These are phyloP conservation scores for Collybia nuda DNA, from an alignment of 768 basidiomycete genomes.

Conservation along the genomic window DNA sequence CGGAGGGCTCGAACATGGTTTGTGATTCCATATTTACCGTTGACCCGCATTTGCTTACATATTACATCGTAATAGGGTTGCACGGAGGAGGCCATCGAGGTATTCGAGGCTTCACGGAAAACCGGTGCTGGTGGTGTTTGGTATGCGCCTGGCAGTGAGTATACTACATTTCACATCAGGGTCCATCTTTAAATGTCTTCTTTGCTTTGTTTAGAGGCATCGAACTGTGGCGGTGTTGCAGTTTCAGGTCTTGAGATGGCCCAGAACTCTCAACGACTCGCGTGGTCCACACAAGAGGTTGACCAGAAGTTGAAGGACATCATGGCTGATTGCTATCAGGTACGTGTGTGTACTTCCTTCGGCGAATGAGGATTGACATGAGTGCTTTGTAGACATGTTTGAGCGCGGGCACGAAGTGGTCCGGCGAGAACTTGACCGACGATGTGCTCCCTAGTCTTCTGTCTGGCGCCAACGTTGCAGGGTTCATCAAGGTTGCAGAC, in stretches of 20 bases:
- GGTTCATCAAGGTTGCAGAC: slow-evolving; percentile 69
- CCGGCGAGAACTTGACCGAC: slow-evolving; percentile 40
- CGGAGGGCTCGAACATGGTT: slow-evolving; percentile 77
- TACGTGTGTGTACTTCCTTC: slow-evolving; percentile 13
- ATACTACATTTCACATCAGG: neutral
- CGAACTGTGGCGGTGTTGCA: slow-evolving; percentile 75
- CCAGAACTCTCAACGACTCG: slow-evolving; percentile 68
- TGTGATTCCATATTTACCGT: neutral
- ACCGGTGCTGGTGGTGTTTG: slow-evolving; percentile 49
- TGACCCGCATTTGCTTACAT: neutral
- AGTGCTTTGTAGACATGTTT: slow-evolving; percentile 45
- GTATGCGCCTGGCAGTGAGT: slow-evolving; percentile 74
- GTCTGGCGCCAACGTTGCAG: slow-evolving; percentile 71
- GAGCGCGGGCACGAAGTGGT: slow-evolving; percentile 57
- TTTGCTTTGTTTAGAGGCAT: slow-evolving; percentile 34
- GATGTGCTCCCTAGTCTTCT: slow-evolving; percentile 52
- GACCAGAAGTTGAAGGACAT: slow-evolving; percentile 69
- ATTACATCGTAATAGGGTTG: slow-evolving; percentile 41
- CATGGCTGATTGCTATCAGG: slow-evolving; percentile 65
- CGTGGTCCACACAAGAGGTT: slow-evolving; percentile 63
- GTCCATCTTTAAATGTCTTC: slow-evolving; percentile 1
- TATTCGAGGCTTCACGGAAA: slow-evolving; percentile 65
- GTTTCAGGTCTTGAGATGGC: slow-evolving; percentile 81
- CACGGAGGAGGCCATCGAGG: slow-evolving; percentile 68
- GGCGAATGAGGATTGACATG: slow-evolving; percentile 1